These are phyloP conservation scores for Willaertia magna DNA, from an alignment of 208 protist species.

Conservation along the genomic window DNA sequence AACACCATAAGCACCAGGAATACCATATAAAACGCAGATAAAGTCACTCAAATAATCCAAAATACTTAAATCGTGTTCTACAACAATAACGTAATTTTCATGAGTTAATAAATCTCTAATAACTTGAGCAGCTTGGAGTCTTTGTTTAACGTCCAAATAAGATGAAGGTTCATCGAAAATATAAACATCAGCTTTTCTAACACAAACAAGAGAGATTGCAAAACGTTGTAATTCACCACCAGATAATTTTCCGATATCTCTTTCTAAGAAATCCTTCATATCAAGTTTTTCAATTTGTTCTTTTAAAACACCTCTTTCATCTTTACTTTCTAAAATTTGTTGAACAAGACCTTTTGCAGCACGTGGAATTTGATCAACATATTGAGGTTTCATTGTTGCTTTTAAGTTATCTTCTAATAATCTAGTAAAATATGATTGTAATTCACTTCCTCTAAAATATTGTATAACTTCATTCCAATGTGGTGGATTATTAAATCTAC, in stretches of 20 bases:
- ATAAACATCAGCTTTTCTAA: slow-evolving; percentile 77
- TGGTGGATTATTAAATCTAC: slow-evolving; percentile 67
- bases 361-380: slow-evolving; percentile 97
- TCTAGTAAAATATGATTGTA: slow-evolving; percentile 96
- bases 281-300: slow-evolving; percentile 65
- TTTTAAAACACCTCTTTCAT: slow-evolving; percentile 54
- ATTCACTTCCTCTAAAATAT: slow-evolving; percentile 97
- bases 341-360: slow-evolving; percentile 82
- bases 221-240: slow-evolving; percentile 99
- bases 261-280: slow-evolving; percentile 71
- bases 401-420: slow-evolving; percentile 95
- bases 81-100: slow-evolving; percentile 92
- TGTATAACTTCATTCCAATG: slow-evolving; percentile 95
- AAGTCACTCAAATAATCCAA: slow-evolving; percentile 99
- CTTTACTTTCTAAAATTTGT: slow-evolving; percentile 71
- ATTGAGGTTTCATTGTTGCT: slow-evolving; percentile 97
- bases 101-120: slow-evolving; percentile 84
- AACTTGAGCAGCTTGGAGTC: slow-evolving; percentile 86
- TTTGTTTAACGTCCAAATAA: slow-evolving; percentile 99
- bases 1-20: slow-evolving; percentile 98
- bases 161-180: slow-evolving; percentile 99
- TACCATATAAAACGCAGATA: slow-evolving; percentile 96
- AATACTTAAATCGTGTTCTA: slow-evolving; percentile 99
- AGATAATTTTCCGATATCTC: slow-evolving; percentile 87
- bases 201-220: slow-evolving; percentile 79